A percentile compares a stretch with the other conserved stretches of the same genome.
Conservation (phyloP, 2,329 filamentous ascomycete genomes). For the Chrysosphaeria jannelii region DNA sequence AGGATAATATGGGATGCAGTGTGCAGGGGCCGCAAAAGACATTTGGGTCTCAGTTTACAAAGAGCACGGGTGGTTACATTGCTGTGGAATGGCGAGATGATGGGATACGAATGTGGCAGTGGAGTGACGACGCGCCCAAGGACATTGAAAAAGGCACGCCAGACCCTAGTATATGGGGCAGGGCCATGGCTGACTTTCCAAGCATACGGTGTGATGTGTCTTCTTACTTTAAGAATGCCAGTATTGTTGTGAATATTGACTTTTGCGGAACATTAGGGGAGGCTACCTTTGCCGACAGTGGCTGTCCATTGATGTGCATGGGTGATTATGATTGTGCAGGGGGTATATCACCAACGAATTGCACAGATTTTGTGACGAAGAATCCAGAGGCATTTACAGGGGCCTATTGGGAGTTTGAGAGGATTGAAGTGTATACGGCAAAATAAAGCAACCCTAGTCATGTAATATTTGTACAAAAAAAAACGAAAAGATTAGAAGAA, state of each 20-base stretch:
- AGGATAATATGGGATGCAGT: conserved; percentile 23
- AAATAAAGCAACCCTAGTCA: too few species aligned
- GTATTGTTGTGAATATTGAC: conserved; percentile 35
- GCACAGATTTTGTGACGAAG: conserved; percentile 24
- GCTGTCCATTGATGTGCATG: conserved; percentile 8
- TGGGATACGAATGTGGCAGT: conserved; percentile 34
- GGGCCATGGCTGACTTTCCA: conserved; percentile 32
- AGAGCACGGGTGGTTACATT: conserved; percentile 23
- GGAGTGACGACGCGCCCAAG: conserved; percentile 14
- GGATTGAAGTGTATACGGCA: conserved; percentile 24
- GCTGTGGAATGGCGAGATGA: conserved; percentile 28
- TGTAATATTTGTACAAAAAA: too few species aligned
- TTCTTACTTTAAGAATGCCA: conserved; percentile 30
- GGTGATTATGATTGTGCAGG: conserved; percentile 5
- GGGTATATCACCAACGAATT: conserved; percentile 15
- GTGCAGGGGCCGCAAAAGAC: conserved; percentile 14
- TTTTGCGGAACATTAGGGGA: conserved; percentile 27
- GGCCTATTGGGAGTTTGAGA: conserved; percentile 34
- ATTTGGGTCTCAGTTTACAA: conserved; percentile 22
- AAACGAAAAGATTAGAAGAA: too few species aligned
- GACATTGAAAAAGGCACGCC: conserved; percentile 21
- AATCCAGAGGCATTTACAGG: conserved; percentile 22
- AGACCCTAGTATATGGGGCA: conserved; percentile 30
- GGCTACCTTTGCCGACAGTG: conserved; percentile 14
- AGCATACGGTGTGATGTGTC: conserved; percentile 27